Base-by-base conservation (phyloP, 345 rosid genomes). In the Boechera divaricarpa region DNA sequence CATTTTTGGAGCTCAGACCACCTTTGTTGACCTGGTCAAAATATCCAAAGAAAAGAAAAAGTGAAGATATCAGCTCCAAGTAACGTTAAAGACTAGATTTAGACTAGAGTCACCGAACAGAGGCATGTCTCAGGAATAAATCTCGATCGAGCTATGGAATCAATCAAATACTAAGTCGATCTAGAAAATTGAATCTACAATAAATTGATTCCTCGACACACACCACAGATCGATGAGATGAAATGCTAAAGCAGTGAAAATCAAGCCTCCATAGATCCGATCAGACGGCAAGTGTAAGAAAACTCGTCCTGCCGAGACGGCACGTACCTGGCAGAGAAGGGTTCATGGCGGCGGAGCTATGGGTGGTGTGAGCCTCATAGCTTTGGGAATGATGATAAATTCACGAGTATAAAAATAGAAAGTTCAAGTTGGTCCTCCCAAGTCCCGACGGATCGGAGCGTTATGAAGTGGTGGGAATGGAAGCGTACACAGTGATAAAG, bases 1-100 rank as follows among this genome's bases (percentile, higher is more conserved):
- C 97, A 91, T 89, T 58, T 11, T 77, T 52, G 28, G 26, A 75
- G 69, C 52, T 67, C 55, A 24, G 44, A 59, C 77, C 64, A 9
- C 42, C 8, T 18, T 42, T 54, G 16, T 67, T 65, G 48, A 77
- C 78, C 74, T 75, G 76, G 54, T 61, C 70, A 58, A 66, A 33
- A 77, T 16, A 16, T 8, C 7, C 42, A 21, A 29, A 59, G 21
- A 28, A n/a, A 10, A 11, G 32, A 3, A 26, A 15, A 48, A 48
- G 9, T 48, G 24, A 44, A 16, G 11, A 21, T 51, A 51, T 51
- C 55, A 18, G 5, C 9, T 5, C 21, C 8, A 16, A 48, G 24
- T 48, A 15, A 57, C 61, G 61, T 56, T 58, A 24, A 41, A 16
- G 45, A 60, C 55, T 47, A 48, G 53, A 48, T 48, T 47, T 48